These are phyloP conservation scores for Lablab purpureus DNA, from an alignment of 306 rosid species.

Conservation along the genomic window DNA sequence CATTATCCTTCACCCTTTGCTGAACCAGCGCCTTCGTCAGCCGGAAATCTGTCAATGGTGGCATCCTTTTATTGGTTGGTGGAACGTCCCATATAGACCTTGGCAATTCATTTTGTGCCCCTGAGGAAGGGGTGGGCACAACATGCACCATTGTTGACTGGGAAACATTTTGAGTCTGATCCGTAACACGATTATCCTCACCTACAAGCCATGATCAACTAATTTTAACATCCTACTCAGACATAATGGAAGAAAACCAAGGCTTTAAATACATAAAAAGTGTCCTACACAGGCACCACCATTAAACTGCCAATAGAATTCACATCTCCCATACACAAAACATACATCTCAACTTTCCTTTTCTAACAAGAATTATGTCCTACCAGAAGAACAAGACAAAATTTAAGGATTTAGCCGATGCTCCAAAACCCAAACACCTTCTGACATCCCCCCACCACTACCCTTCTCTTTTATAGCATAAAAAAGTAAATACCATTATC, in stretches of 20 bases:
- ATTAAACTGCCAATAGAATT: constrained; percentile 16
- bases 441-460: constrained; percentile 5
- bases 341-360: neutral
- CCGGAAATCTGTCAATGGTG: constrained; percentile 65
- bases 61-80: constrained; percentile 62
- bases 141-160: constrained; percentile 34
- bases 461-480: neutral
- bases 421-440: constrained; percentile 8
- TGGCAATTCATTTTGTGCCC: constrained; percentile 43
- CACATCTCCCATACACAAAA: constrained; percentile 9
- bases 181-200: constrained; percentile 47
- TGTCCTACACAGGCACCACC: constrained; percentile 7
- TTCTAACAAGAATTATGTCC: constrained; percentile 25
- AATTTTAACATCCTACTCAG: constrained; percentile 4
- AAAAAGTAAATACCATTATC: neutral
- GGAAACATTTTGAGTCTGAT: constrained; percentile 56
- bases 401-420: constrained; percentile 22
- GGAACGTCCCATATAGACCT: constrained; percentile 72
- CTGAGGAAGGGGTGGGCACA: constrained; percentile 46
- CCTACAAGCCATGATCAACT: constrained; percentile 50
- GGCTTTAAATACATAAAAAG: neutral
- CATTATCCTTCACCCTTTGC: constrained; percentile 80
- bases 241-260: constrained; percentile 21
- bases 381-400: constrained; percentile 16
- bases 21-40: constrained; percentile 78